Evolutionary conservation across 306 rosid species (phyloP).

Genomic region (Astragalus glycyphyllos): DNA sequence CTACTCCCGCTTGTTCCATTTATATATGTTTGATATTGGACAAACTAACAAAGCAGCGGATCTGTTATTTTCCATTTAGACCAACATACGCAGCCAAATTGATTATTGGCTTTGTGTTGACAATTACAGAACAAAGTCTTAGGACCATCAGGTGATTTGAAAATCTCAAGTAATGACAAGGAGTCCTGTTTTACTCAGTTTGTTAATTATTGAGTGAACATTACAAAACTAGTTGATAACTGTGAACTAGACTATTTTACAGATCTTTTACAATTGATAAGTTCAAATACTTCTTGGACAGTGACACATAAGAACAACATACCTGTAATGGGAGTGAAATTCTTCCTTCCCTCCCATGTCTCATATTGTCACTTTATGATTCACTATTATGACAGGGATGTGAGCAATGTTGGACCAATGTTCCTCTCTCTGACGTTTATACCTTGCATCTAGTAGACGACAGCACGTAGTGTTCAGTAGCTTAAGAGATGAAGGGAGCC

Average conservation of each 20-base stretch:
- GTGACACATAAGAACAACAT: background rate
- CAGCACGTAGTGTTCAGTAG: too few species aligned
- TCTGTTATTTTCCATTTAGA: too few species aligned
- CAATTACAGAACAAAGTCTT: background rate
- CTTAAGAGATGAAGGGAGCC: too few species aligned
- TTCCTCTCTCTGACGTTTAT: too few species aligned
- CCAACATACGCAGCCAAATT: too few species aligned
- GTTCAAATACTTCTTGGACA: too few species aligned
- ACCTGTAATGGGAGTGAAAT: background rate
- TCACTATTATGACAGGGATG: background rate
- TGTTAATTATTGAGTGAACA: background rate
- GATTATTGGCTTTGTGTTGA: background rate
- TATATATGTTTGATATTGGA: background rate
- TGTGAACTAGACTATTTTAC: background rate
- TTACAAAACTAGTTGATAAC: background rate
- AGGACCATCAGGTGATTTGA: too few species aligned
- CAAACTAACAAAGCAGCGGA: background rate
- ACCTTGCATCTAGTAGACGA: too few species aligned
- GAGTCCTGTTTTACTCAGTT: background rate
- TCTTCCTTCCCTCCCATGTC: slow-evolving; percentile 10
- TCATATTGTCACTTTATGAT: background rate
- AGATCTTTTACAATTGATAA: too few species aligned
- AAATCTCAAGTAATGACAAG: too few species aligned
- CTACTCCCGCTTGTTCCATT: background rate
- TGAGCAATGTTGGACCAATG: background rate